phyloP scores from a whole-genome alignment of 2,329 filamentous ascomycete species.

The Monilinia polystroma region DNA sequence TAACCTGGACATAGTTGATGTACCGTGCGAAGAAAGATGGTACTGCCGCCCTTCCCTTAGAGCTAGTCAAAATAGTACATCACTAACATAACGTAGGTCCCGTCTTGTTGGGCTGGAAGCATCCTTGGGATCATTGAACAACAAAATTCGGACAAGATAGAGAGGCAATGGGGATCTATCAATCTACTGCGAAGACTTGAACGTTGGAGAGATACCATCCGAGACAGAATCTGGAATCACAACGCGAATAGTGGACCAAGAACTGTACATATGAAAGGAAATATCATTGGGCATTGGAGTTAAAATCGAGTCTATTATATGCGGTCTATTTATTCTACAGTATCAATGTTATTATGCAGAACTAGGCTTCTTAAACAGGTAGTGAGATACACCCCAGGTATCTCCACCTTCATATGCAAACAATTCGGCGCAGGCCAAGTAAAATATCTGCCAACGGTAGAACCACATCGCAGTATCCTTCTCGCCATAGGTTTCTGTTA shows the following conservation, averaged over 20 bases:
- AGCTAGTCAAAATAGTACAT: background rate
- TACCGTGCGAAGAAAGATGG: conserved; percentile 97
- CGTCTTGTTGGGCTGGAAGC: conserved; percentile 86
- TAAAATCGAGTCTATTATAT: conserved; percentile 17
- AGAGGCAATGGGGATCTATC: background rate
- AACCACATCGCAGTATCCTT: conserved; percentile 61
- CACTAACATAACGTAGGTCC: conserved; percentile 51
- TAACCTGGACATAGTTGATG: conserved; percentile 66
- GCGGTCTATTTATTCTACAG: conserved; percentile 17
- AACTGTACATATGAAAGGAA: conserved; percentile 26
- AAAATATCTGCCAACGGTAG: conserved; percentile 70
- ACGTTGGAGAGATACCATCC: conserved; percentile 8
- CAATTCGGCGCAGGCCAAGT: conserved; percentile 64
- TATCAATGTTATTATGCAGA: conserved; percentile 18
- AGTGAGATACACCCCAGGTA: conserved; percentile 66
- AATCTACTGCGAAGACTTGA: background rate
- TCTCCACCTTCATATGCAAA: conserved; percentile 66
- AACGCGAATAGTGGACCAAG: conserved; percentile 10
- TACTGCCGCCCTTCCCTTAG: conserved; percentile 38
- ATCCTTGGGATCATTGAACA: conserved; percentile 89
- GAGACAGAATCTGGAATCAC: conserved; percentile 1
- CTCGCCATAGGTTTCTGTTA: conserved; percentile 64
- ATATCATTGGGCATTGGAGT: conserved; percentile 25
- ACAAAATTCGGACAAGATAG: background rate
- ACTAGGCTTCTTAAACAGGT: conserved; percentile 60